phyloP scores from a whole-genome alignment of 768 basidiomycete genomes.

The button mushroom (Agaricus bisporus) region DNA sequence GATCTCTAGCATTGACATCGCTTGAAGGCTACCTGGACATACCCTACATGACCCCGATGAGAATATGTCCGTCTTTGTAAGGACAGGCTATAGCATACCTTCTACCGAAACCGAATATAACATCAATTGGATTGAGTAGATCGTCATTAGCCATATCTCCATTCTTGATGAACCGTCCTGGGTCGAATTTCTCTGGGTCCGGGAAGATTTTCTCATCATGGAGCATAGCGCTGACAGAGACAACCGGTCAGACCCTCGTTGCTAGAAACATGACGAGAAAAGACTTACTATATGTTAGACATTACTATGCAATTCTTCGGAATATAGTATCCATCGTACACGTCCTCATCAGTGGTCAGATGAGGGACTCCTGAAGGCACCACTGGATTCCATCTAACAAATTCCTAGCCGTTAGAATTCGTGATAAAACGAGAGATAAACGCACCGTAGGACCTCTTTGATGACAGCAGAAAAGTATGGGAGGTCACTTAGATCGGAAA shows the following conservation, averaged over 20 bases:
- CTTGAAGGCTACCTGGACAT: not conserved
- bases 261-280: not conserved
- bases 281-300: constrained; percentile 36
- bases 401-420: no score
- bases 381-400: not conserved
- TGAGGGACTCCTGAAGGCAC: constrained; percentile 31
- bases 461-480: constrained; percentile 21
- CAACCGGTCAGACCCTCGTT: not conserved
- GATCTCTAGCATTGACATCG: not conserved
- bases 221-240: constrained; percentile 37
- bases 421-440: not conserved
- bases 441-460: constrained; percentile 15
- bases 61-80: not conserved
- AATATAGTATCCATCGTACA: constrained; percentile 33
- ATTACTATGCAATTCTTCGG: constrained; percentile 42
- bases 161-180: constrained; percentile 27
- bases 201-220: constrained; percentile 44
- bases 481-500: constrained; percentile 17
- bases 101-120: not conserved
- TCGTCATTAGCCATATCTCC: not conserved
- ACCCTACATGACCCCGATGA: not conserved
- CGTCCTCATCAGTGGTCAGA: constrained; percentile 25
- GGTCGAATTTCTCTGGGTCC: constrained; percentile 41
- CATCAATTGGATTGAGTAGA: not conserved
- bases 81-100: not conserved